These are phyloP conservation scores for Heterobasidion occidentale DNA, from an alignment of 1,284 basidiomycete species.

Conservation along the genomic window DNA sequence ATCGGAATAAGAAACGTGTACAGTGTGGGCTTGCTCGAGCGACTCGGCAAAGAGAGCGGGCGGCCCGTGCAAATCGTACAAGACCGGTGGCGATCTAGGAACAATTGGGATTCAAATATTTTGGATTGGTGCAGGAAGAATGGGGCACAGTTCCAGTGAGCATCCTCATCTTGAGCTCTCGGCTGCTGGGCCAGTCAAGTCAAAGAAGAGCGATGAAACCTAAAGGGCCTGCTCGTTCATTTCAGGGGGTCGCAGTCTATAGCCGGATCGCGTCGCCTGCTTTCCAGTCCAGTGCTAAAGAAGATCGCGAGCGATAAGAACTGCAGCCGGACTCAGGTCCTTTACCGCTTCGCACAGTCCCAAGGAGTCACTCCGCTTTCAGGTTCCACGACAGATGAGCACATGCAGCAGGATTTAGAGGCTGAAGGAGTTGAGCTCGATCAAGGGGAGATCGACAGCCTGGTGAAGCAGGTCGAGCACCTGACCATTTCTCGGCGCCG, in stretches of 20 bases:
- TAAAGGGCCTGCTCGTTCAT: neutral
- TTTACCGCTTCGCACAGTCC: slow-evolving; percentile 61
- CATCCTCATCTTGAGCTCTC: slow-evolving; percentile 5
- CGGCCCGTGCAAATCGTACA: slow-evolving; percentile 62
- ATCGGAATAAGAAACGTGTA: slow-evolving; percentile 79
- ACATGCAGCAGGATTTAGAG: slow-evolving; percentile 45
- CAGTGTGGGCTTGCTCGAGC: slow-evolving; percentile 45
- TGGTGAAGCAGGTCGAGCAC: too few relatives aligned
- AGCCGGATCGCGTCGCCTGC: slow-evolving; percentile 63
- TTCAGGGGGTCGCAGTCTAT: slow-evolving; percentile 81
- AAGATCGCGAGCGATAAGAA: slow-evolving; percentile 36
- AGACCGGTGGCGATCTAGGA: slow-evolving; percentile 78
- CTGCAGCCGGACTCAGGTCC: slow-evolving; percentile 54
- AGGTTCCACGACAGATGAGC: slow-evolving; percentile 51
- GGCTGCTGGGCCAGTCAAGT: too few relatives aligned
- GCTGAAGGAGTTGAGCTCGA: slow-evolving; percentile 30
- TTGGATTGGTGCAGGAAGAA: slow-evolving; percentile 46
- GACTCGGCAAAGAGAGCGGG: slow-evolving; percentile 41
- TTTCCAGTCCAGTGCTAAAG: slow-evolving; percentile 39
- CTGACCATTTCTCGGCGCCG: too few relatives aligned
- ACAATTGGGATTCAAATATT: slow-evolving; percentile 64
- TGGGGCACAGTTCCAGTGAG: slow-evolving; percentile 68
- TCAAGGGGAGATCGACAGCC: too few relatives aligned
- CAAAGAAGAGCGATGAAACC: too few relatives aligned
- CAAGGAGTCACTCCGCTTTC: slow-evolving; percentile 54